These are phyloP conservation scores for Candida corydali DNA, from an alignment of 805 yeast species.

Conservation along the genomic window DNA sequence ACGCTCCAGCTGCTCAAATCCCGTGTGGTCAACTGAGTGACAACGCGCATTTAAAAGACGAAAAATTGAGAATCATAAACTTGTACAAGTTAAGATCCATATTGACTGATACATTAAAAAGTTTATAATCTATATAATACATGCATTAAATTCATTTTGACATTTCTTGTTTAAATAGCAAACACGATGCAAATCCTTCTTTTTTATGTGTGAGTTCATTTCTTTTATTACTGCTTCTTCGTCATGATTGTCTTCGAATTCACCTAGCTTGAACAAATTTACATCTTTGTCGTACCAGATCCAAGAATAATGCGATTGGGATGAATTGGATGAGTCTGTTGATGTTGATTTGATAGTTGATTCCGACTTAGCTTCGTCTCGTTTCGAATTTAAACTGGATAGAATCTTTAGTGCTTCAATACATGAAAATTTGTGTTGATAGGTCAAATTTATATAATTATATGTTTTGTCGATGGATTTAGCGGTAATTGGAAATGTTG, in stretches of 20 bases:
- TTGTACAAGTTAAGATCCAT: slow-evolving; percentile 70
- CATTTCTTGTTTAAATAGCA: slow-evolving; percentile 8
- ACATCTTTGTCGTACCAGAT: slow-evolving; percentile 29
- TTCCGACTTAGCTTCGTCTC: neutral
- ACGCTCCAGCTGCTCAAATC: slow-evolving; percentile 89
- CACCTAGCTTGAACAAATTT: slow-evolving; percentile 15
- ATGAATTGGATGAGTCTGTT: neutral
- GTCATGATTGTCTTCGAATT: slow-evolving; percentile 13
- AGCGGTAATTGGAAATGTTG: slow-evolving; percentile 15
- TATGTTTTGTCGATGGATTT: slow-evolving; percentile 16
- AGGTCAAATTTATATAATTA: slow-evolving; percentile 16
- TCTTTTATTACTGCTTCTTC: slow-evolving; percentile 16
- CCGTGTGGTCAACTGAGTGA: slow-evolving; percentile 97
- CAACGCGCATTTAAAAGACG: slow-evolving; percentile 89
- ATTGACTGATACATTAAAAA: slow-evolving; percentile 48
- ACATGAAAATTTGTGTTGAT: slow-evolving; percentile 16
- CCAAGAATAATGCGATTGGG: slow-evolving; percentile 22
- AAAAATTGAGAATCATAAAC: slow-evolving; percentile 74
- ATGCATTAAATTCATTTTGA: slow-evolving; percentile 5
- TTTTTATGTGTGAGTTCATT: slow-evolving; percentile 4
- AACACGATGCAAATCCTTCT: neutral
- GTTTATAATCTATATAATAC: slow-evolving; percentile 14
- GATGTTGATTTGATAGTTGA: neutral
- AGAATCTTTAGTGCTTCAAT: slow-evolving; percentile 16
- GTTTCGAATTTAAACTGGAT: slow-evolving; percentile 10